Conservation (phyloP, 2,329 filamentous ascomycete genomes). For the Pseudocercospora pini-densiflorae region DNA sequence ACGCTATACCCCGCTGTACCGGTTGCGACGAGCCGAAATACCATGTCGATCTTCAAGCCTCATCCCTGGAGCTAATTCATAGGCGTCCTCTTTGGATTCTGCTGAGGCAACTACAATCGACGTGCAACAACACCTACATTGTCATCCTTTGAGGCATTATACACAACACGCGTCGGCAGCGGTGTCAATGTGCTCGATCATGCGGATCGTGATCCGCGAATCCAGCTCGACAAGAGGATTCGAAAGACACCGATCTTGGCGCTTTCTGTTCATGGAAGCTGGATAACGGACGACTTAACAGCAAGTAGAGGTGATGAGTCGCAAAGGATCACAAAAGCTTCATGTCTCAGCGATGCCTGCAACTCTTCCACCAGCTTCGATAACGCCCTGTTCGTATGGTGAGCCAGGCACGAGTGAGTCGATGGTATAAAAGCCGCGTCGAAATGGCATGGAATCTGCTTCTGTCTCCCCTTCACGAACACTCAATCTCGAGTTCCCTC, state of each 20-base stretch:
- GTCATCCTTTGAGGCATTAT: not conserved
- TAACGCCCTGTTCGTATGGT: not conserved
- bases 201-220: not conserved
- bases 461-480: not conserved
- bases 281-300: not conserved
- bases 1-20: not conserved
- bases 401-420: not conserved
- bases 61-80: not conserved
- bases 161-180: slow-evolving; percentile 3
- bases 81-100: not conserved
- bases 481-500: no score
- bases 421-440: slow-evolving; percentile 1
- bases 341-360: not conserved
- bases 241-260: slow-evolving; percentile 8
- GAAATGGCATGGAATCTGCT: not conserved
- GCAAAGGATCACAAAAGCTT: not conserved
- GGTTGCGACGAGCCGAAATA: not conserved
- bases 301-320: not conserved
- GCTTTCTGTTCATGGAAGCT: not conserved
- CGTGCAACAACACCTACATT: not conserved
- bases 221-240: not conserved
- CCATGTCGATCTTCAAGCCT: slow-evolving; percentile 2
- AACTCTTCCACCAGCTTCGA: not conserved
- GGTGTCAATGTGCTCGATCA: not conserved
- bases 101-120: not conserved